These are phyloP conservation scores for Metrosideros polymorpha DNA, from an alignment of 441 rosid species.

Conservation along the genomic window DNA sequence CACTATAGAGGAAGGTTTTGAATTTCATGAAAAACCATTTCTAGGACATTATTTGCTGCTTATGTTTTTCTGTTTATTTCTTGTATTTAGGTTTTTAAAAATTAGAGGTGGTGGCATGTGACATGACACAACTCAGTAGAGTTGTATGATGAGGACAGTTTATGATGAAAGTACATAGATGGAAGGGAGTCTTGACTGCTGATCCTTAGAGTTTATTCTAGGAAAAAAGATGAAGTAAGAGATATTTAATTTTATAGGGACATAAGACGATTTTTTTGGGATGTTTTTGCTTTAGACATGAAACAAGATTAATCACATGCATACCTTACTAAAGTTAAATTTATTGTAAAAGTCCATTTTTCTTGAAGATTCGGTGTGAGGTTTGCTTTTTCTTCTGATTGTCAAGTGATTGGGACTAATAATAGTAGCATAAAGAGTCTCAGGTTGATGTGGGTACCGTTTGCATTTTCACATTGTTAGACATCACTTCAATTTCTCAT, in stretches of 20 bases:
- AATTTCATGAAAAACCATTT: not conserved
- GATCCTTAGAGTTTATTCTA: not conserved
- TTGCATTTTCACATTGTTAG: not conserved
- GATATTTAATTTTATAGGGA: not conserved
- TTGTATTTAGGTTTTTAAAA: not conserved
- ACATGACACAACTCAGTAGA: not conserved
- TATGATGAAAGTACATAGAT: not conserved
- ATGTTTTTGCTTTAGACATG: not conserved
- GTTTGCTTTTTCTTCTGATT: not conserved
- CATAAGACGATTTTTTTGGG: not conserved
- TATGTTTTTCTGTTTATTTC: not conserved
- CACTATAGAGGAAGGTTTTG: not conserved
- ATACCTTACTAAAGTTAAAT: not conserved
- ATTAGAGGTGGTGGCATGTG: not conserved
- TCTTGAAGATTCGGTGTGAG: not conserved
- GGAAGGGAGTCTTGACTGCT: not conserved
- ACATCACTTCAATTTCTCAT: not conserved
- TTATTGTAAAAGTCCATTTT: not conserved
- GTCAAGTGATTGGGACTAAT: not conserved
- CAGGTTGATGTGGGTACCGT: not conserved
- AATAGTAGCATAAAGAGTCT: not conserved
- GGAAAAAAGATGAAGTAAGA: not conserved
- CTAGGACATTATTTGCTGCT: not conserved
- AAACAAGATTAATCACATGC: not conserved
- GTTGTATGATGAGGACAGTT: not conserved